Evolutionary conservation across 495 filamentous ascomycete species (phyloP), one percentile per base, ranked within the genome.

Genomic region (Xylaria acuta): DNA sequence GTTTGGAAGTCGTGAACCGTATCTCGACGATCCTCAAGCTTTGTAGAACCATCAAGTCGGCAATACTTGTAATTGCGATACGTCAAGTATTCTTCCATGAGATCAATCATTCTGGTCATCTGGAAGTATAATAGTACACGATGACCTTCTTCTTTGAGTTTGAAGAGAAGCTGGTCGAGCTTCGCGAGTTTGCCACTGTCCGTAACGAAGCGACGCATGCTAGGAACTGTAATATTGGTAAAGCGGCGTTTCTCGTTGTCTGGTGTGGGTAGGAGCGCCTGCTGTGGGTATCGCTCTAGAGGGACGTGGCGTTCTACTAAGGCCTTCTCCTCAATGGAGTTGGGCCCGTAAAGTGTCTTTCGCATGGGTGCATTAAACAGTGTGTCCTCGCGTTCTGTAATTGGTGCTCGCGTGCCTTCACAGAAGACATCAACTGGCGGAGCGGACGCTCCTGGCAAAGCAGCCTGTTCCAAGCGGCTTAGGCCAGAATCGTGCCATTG

Each of bases 21-120:
- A 81, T 99, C 96, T 73, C 96, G 91, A 76, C 96, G 91, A 81
- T 99, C 97, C 76, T 98, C 96, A 68, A 99, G 88, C 80, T 98
- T 99, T n/a, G 96, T 98, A 40, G 94, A 97, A 78, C 96, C 96
- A 75, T 99, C 96, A 40, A 99, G 89, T 25, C 96, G 92, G 71
- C 95, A 94, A 84, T 98, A 99, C 80, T 97, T 97, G 90, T 97
- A 98, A 82, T 98, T 97, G 75, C 96, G 92, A 84, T 97, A 98
- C 4, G 96, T 98, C 51, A 99, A 87, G 77, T 98, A 99, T 81
- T 99, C 96, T 77, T 99, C 96, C 92, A 98, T 98, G 45, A 99
- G 84, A 78, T 99, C 96, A 78, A 99, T 98, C 96, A 99, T 99
- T 75, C 93, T 91, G n/a, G 96, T 99, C 96, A 99, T 99, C 84